Conservation (phyloP, 768 basidiomycete species). For the Austroboletus eburneus region DNA sequence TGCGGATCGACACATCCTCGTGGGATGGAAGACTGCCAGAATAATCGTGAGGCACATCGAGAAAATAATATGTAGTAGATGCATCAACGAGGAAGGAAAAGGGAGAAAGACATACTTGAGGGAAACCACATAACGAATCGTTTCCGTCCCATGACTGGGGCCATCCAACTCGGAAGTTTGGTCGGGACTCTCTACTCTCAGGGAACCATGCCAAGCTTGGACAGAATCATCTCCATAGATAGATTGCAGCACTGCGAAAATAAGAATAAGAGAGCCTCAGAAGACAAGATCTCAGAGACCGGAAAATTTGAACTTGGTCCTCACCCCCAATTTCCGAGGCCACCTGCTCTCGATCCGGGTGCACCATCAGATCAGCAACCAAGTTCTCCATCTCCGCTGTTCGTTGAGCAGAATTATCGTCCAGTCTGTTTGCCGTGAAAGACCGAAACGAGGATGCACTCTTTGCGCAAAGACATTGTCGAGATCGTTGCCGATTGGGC, state of each 20-base stretch:
- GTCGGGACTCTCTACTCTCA: conserved; percentile 12
- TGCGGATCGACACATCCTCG: conserved; percentile 46
- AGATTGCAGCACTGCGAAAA: conserved; percentile 57
- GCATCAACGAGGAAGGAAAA: background rate
- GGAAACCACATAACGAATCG: conserved; percentile 61
- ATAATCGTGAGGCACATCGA: background rate
- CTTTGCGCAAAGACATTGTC: conserved; percentile 7
- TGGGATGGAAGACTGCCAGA: conserved; percentile 48
- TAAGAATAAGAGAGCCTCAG: background rate
- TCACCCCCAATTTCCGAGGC: conserved; percentile 46
- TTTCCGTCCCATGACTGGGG: conserved; percentile 26
- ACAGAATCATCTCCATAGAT: conserved; percentile 75
- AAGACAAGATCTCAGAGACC: background rate
- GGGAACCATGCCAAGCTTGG: conserved; percentile 52
- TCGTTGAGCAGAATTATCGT: conserved; percentile 11
- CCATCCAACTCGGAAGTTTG: background rate
- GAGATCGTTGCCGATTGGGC: conserved; percentile 3
- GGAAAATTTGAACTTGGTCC: background rate
- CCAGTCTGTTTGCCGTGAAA: conserved; percentile 16
- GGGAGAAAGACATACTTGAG: conserved; percentile 48
- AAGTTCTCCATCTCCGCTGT: conserved; percentile 21
- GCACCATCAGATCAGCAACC: conserved; percentile 28
- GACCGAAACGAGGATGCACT: background rate
- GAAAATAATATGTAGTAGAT: background rate
- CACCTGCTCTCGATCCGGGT: conserved; percentile 39